Evolutionary conservation across 164 flowering plant species (phyloP), one percentile per base, ranked within the genome.

Genomic region (Nelumbo lutea): DNA sequence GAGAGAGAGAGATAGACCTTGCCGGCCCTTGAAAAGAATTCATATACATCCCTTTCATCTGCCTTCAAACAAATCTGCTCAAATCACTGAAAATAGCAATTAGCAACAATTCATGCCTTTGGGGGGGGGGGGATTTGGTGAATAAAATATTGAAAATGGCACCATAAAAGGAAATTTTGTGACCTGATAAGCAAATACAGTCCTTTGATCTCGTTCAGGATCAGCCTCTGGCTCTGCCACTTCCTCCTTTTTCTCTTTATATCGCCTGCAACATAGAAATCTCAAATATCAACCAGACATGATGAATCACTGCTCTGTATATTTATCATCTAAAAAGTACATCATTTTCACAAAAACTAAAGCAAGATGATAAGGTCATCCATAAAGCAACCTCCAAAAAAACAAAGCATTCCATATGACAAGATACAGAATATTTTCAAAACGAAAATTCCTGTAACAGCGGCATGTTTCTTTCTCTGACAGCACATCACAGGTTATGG

Each of bases 161-260:
- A 13, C 13, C 6, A 50, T 15, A 62, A 40, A 59, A 65, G 13
- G 9, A 42, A 13, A 55, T 42, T 8, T 59, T 2, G 41, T 27
- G 70, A 90, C 98, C 95, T 91, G 98, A 81, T 90, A 94, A 52
- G 98, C 97, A 86, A 94, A 94, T 43, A 94, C 98, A 52, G 98
- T 94, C 73, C 97, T 78, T 79, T 94, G 98, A 84, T 94, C 98
- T 41, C 98, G 80, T 78, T 94, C 98, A 68, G 98, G 98, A 80
- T 94, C 98, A 69, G 79, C 95, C 78, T 87, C 96, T 40, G 93
- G 95, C 81, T 91, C 91, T 27, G 76, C 73, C 43, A 6, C 78
- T 50, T 89, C 93, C 68, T 90, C 97, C 80, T 84, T 94, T 68
- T 91, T 91, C n/a, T 88, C 98, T 81, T 87, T 93, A 60, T 78